Evolutionary conservation across 306 rosid species (phyloP).

Genomic region (Acacia crassicarpa): DNA sequence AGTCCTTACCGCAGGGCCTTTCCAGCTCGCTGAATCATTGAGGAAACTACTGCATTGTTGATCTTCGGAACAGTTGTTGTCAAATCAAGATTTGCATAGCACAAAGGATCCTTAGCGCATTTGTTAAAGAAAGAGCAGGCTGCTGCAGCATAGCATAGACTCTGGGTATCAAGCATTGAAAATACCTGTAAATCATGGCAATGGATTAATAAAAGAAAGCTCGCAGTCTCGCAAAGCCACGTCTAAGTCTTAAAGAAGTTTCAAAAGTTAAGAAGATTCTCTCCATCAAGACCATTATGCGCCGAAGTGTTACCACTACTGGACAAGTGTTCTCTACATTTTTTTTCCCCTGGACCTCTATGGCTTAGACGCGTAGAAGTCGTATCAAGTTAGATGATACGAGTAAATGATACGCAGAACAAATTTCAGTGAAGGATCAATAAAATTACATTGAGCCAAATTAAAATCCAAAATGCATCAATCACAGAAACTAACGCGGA

Average conservation of each 20-base stretch:
- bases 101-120: slow-evolving; percentile 77
- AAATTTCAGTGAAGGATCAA: neutral
- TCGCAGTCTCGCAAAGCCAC: slow-evolving; percentile 11
- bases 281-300: neutral
- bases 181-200: slow-evolving; percentile 59
- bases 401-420: neutral
- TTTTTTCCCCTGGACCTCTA: neutral
- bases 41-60: slow-evolving; percentile 80
- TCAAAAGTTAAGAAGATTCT: neutral
- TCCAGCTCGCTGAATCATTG: slow-evolving; percentile 85
- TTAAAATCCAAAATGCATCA: neutral
- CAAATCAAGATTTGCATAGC: slow-evolving; percentile 79
- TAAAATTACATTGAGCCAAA: neutral
- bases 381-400: neutral
- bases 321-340: neutral
- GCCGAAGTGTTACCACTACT: neutral
- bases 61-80: slow-evolving; percentile 66
- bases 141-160: slow-evolving; percentile 74
- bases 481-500: neutral
- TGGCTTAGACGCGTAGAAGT: neutral
- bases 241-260: neutral
- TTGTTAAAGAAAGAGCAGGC: slow-evolving; percentile 75
- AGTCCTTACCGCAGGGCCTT: slow-evolving; percentile 53
- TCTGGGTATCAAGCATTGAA: slow-evolving; percentile 83
- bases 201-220: slow-evolving; percentile 18